phyloP scores from a whole-genome alignment of 768 basidiomycete genomes.

The Pulveroboletus sp. region DNA sequence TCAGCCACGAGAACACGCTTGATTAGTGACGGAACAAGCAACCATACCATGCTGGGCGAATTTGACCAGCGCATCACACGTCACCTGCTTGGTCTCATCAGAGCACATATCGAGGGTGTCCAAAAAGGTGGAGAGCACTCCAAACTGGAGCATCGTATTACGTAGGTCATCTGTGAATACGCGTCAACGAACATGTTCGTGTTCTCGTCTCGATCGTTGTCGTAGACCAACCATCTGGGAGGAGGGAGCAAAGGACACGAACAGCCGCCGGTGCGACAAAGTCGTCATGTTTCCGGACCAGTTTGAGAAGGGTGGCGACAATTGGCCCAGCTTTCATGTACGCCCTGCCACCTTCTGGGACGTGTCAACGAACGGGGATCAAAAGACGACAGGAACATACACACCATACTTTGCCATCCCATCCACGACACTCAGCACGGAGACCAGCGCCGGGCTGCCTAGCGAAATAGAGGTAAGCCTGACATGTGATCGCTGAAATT shows the following conservation, averaged over 20 bases:
- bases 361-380: not conserved
- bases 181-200: not conserved
- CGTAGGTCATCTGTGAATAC: slow-evolving; percentile 16
- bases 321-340: slow-evolving; percentile 4
- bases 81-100: slow-evolving; percentile 13
- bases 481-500: not conserved
- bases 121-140: slow-evolving; percentile 13
- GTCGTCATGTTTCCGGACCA: slow-evolving; percentile 22
- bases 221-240: slow-evolving; percentile 16
- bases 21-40: not conserved
- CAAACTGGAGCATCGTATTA: slow-evolving; percentile 10
- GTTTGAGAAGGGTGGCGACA: slow-evolving; percentile 15
- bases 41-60: slow-evolving; percentile 19
- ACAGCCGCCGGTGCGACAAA: slow-evolving; percentile 27
- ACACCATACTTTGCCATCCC: slow-evolving; percentile 14
- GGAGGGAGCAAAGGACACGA: slow-evolving; percentile 22
- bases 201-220: not conserved
- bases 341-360: slow-evolving; percentile 4
- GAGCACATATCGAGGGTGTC: slow-evolving; percentile 22
- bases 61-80: slow-evolving; percentile 9
- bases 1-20: not conserved
- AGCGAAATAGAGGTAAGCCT: not conserved
- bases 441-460: slow-evolving; percentile 22
- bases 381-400: not conserved
- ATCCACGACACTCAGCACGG: slow-evolving; percentile 18